Percentiles rank a stretch among this genome's conserved stretches.
These are phyloP conservation scores for Peronospora destructor DNA, from an alignment of 352 stramenopile species.

Conservation along the genomic window DNA sequence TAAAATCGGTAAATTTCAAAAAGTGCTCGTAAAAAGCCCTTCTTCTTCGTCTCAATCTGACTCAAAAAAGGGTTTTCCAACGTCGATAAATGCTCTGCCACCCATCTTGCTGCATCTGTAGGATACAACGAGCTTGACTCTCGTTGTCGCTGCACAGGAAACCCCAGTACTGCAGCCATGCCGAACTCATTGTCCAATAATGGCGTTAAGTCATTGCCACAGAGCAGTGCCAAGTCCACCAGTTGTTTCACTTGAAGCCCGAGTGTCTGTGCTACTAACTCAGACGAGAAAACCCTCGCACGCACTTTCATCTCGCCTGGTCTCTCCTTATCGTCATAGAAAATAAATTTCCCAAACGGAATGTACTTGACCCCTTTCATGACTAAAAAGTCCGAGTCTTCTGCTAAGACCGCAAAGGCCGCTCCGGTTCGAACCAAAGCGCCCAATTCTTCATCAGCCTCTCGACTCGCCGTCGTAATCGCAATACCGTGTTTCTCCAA, in stretches of 20 bases:
- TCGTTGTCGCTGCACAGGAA: slow-evolving; percentile 45
- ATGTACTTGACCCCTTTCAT: slow-evolving; percentile 83
- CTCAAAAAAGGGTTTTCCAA: slow-evolving; percentile 52
- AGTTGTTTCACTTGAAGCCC: slow-evolving; percentile 59
- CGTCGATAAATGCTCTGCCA: slow-evolving; percentile 41
- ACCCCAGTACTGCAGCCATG: slow-evolving; percentile 43
- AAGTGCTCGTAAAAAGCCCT: slow-evolving; percentile 44
- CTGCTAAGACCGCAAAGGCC: slow-evolving; percentile 58
- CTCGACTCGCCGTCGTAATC: slow-evolving; percentile 48
- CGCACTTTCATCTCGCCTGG: slow-evolving; percentile 25
- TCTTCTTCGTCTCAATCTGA: slow-evolving; percentile 35
- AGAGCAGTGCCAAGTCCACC: slow-evolving; percentile 79
- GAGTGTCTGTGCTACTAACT: slow-evolving; percentile 52
- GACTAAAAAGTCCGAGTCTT: slow-evolving; percentile 87
- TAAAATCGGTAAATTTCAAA: slow-evolving; percentile 81
- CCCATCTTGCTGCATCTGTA: slow-evolving; percentile 48
- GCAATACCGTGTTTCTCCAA: slow-evolving; percentile 42
- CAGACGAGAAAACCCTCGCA: slow-evolving; percentile 68
- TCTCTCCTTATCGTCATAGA: slow-evolving; percentile 17
- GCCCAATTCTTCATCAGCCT: slow-evolving; percentile 75
- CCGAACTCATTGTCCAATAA: slow-evolving; percentile 57
- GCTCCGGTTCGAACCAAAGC: slow-evolving; percentile 45
- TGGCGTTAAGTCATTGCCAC: slow-evolving; percentile 85
- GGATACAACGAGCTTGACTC: slow-evolving; percentile 33
- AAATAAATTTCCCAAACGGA: slow-evolving; percentile 42